Evolutionary conservation across 306 rosid species (phyloP).

Genomic region (Cyclanthera cordifolia): DNA sequence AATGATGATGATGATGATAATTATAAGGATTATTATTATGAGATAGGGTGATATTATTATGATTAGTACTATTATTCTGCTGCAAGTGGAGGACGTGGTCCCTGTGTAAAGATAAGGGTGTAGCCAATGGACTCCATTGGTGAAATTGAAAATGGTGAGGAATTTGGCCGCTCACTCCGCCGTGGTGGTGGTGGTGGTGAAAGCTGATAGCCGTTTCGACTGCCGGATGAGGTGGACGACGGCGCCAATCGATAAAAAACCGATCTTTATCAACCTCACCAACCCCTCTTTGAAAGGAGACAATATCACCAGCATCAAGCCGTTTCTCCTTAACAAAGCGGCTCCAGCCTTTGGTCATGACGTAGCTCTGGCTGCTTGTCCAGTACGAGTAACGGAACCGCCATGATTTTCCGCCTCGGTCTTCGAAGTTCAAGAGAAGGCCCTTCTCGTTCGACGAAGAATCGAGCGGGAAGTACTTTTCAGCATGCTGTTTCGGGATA

Average conservation of each 20-base stretch:
- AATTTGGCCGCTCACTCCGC: neutral
- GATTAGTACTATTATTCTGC: conserved; percentile 2
- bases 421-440: conserved; percentile 58
- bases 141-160: conserved; percentile 12
- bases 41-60: conserved; percentile 8
- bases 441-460: conserved; percentile 65
- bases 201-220: neutral
- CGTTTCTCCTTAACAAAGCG: conserved; percentile 85
- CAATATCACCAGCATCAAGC: conserved; percentile 81
- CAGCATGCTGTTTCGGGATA: conserved; percentile 42
- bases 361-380: conserved; percentile 96
- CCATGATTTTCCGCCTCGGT: conserved; percentile 64
- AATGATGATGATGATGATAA: neutral
- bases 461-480: conserved; percentile 39
- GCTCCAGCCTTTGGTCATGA: conserved; percentile 96
- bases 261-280: conserved; percentile 34
- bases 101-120: neutral
- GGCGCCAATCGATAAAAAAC: conserved; percentile 71
- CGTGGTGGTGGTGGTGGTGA: conserved; percentile 11
- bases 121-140: conserved; percentile 15
- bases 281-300: conserved; percentile 65
- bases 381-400: conserved; percentile 84
- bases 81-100: conserved; percentile 18
- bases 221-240: conserved; percentile 24
- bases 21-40: neutral